Evolutionary conservation across 1,284 basidiomycete genomes (phyloP).

Genomic region (Apiotrichum sp.): DNA sequence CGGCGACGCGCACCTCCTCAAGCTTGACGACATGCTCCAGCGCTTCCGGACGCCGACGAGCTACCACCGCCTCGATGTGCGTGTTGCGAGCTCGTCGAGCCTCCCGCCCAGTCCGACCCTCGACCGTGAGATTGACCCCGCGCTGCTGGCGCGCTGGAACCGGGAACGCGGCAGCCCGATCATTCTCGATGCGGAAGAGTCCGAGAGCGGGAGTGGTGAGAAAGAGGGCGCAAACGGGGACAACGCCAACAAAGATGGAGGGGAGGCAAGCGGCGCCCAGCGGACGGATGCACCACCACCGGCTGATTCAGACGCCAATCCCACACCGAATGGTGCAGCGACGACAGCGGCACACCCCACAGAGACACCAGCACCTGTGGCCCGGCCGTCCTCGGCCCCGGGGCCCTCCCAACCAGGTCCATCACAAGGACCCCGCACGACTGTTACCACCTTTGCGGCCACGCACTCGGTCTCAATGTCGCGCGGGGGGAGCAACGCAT

Average conservation of each 20-base stretch:
- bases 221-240: background rate
- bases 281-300: too few relatives aligned
- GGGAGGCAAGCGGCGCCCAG: too few relatives aligned
- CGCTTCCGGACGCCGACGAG: constrained; percentile 31
- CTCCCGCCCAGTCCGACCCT: constrained; percentile 17
- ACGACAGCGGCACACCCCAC: too few relatives aligned
- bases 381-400: too few relatives aligned
- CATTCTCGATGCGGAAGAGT: constrained; percentile 2
- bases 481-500: background rate
- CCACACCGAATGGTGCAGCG: too few relatives aligned
- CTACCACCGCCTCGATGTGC: constrained; percentile 34
- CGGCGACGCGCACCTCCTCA: constrained; percentile 24
- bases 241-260: background rate
- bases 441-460: background rate
- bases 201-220: background rate
- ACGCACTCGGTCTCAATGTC: background rate
- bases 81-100: constrained; percentile 28
- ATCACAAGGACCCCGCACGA: background rate
- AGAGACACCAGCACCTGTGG: too few relatives aligned
- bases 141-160: constrained; percentile 1
- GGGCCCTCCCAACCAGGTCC: too few relatives aligned
- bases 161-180: constrained; percentile 6
- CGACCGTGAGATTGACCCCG: background rate
- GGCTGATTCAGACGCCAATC: too few relatives aligned
- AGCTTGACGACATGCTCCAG: constrained; percentile 33